These are phyloP conservation scores for Tuber umbilicatum DNA, from an alignment of 495 filamentous ascomycete species.

Conservation along the genomic window DNA sequence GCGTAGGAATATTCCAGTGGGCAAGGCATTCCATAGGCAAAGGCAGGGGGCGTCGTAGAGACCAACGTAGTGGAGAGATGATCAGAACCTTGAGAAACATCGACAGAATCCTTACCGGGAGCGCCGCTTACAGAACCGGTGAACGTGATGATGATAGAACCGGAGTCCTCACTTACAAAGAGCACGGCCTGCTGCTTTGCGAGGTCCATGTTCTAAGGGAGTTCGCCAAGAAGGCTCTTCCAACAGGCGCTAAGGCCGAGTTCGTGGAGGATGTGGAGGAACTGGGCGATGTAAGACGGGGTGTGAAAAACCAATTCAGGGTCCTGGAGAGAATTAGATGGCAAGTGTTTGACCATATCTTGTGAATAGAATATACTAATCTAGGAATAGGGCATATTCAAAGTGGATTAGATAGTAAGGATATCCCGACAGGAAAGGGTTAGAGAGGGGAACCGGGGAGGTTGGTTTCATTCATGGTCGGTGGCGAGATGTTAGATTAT, in stretches of 20 bases:
- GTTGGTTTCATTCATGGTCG: background rate
- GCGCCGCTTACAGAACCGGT: constrained; percentile 52
- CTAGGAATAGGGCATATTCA: constrained; percentile 57
- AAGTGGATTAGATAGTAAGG: constrained; percentile 53
- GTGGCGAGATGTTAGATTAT: background rate
- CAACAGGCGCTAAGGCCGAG: constrained; percentile 63
- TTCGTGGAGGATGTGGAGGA: constrained; percentile 82
- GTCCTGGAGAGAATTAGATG: constrained; percentile 77
- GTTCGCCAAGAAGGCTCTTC: constrained; percentile 58
- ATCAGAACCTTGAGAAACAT: constrained; percentile 73
- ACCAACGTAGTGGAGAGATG: constrained; percentile 57
- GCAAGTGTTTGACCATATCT: constrained; percentile 35
- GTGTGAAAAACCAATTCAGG: constrained; percentile 64
- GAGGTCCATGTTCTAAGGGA: constrained; percentile 73
- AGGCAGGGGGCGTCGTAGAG: constrained; percentile 57
- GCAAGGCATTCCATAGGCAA: constrained; percentile 59
- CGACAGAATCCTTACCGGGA: constrained; percentile 63
- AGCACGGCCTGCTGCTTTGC: constrained; percentile 81
- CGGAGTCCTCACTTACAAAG: constrained; percentile 73
- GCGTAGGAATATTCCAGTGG: constrained; percentile 67
- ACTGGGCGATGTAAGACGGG: constrained; percentile 65
- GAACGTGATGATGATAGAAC: constrained; percentile 44
- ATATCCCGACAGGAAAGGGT: background rate
- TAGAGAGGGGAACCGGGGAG: background rate
- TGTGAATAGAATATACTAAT: constrained; percentile 1